Conservation (phyloP, 257 asterid genomes). For the Gentiana dahurica region DNA sequence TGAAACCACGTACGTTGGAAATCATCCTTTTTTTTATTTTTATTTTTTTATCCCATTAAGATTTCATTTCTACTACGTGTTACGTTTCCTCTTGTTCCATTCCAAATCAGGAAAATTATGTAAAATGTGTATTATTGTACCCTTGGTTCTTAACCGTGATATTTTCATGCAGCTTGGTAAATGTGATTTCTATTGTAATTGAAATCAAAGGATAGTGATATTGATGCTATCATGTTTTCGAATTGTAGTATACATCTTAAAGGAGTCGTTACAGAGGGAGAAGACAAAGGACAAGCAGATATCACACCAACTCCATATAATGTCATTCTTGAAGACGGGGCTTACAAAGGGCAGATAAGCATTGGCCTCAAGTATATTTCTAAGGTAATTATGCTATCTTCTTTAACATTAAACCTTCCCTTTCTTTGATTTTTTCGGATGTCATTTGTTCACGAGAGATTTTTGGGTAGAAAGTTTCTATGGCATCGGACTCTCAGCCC, state of each 20-base stretch:
- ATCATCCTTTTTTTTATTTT: too few relatives aligned
- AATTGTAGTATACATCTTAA: slow-evolving; percentile 46
- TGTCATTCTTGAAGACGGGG: slow-evolving; percentile 62
- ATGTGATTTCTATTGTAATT: too few relatives aligned
- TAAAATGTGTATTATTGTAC: too few relatives aligned
- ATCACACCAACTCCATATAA: slow-evolving; percentile 50
- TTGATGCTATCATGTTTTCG: neutral
- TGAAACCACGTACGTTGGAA: slow-evolving; percentile 38
- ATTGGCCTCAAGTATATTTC: slow-evolving; percentile 48
- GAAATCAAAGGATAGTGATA: neutral
- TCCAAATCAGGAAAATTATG: too few relatives aligned
- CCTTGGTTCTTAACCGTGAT: too few relatives aligned
- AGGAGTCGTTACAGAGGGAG: slow-evolving; percentile 56
- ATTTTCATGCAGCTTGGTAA: too few relatives aligned
- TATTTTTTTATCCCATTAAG: neutral
- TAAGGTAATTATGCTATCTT: slow-evolving; percentile 19
- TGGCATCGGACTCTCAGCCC: too few relatives aligned
- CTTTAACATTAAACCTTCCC: neutral
- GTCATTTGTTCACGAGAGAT: too few relatives aligned
- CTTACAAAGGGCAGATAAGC: slow-evolving; percentile 54
- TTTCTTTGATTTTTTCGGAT: too few relatives aligned
- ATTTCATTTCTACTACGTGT: neutral
- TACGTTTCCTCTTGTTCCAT: too few relatives aligned
- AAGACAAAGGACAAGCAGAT: slow-evolving; percentile 30
- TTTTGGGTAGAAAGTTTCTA: too few relatives aligned